Evolutionary conservation across 2,329 filamentous ascomycete genomes (phyloP), one percentile per base, ranked within the genome.

Genomic region (Alternaria burnsii): DNA sequence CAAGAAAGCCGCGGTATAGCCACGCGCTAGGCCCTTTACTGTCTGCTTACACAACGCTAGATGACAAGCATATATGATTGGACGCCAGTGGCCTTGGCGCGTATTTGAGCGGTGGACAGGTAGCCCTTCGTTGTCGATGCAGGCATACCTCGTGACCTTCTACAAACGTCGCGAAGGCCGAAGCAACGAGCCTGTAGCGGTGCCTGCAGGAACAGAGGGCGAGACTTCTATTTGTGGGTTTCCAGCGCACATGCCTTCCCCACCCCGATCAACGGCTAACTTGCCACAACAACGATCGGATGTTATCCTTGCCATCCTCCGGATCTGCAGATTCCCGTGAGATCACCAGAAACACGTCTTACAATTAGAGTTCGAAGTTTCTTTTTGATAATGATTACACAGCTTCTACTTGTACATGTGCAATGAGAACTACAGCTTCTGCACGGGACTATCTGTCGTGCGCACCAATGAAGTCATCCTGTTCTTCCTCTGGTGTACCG

Each of bases 401-500:
- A n/a, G 46, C 20, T 42, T 52, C 41, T n/a, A 24, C 26, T 20
- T 26, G 46, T 16, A 22, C 18, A 55, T 36, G 41, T 44, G 36
- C 43, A 34, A 51, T 36, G 32, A 44, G 55, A 52, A 56, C 53
- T 32, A 48, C 42, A 48, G 46, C 53, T 50, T 50, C 51, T 43
- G 41, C 51, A 22, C 40, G 16, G 28, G 22, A 38, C 46, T 63
- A 63, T 58, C 59, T 59, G 50, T 46, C 58, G 48, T 59, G 30
- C 41, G 22, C 66, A 26, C 68, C 63, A 60, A 67, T 58, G 34
- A 69, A 68, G 16, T 58, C 52, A 47, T 69, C 68, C 24, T 64
- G 65, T 43, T 71, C 73, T 20, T 74, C 72, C 14, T 61, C 60
- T 26, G 61, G 58, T 51, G 65, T 68, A 11, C 64, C 70, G 14